phyloP scores from a whole-genome alignment of 2,329 filamentous ascomycete genomes.

The Dactylellina haptotyla region DNA sequence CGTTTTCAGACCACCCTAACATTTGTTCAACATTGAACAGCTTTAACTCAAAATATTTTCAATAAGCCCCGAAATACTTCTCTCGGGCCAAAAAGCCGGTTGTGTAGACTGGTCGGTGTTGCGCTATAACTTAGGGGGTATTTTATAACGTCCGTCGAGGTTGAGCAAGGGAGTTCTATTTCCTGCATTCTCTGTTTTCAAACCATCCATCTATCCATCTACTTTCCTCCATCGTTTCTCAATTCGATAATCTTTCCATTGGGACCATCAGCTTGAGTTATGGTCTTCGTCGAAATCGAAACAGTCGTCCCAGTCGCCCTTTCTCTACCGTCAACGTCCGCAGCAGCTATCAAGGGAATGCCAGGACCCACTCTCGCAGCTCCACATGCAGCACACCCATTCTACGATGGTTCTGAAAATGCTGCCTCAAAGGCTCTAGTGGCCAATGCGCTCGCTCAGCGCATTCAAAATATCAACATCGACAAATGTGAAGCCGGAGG shows the following conservation, averaged over 20 bases:
- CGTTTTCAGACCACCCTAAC: conserved; percentile 95
- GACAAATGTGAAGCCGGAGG: conserved; percentile 90
- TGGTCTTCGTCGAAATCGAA: conserved; percentile 51
- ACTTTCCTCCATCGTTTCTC: neutral
- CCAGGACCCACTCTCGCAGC: conserved; percentile 59
- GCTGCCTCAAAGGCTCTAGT: conserved; percentile 78
- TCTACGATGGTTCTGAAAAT: conserved; percentile 54
- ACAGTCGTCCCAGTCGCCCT: conserved; percentile 78
- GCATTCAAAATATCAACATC: conserved; percentile 83
- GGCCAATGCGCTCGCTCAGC: conserved; percentile 84
- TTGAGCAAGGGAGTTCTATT: conserved; percentile 7
- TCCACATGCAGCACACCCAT: conserved; percentile 34
- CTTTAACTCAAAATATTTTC: conserved; percentile 39
- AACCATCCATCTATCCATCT: conserved; percentile 7
- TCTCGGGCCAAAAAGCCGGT: neutral
- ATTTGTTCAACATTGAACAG: conserved; percentile 61
- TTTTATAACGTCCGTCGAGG: conserved; percentile 29
- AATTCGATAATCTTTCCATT: conserved; percentile 10
- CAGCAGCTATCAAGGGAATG: conserved; percentile 61
- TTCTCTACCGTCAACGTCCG: conserved; percentile 61
- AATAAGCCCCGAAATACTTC: conserved; percentile 58
- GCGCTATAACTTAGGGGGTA: conserved; percentile 30
- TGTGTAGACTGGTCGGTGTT: conserved; percentile 10
- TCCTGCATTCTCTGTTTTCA: neutral
- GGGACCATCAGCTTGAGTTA: conserved; percentile 5